phyloP scores from a whole-genome alignment of 192 early-diverging fungal species.

The Blastocladiella britannica region DNA sequence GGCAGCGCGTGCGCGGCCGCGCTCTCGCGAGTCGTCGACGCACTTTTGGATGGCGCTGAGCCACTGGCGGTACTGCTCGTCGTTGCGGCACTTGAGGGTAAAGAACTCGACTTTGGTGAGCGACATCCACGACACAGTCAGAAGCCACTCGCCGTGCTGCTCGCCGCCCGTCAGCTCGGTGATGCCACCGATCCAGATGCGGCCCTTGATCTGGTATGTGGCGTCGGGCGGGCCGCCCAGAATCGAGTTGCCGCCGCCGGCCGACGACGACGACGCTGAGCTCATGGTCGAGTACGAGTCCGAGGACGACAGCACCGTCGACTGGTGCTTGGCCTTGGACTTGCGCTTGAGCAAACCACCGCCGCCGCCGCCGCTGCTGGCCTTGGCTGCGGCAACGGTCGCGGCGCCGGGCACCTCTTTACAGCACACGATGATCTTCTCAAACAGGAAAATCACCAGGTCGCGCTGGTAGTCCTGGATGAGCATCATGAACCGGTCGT shows the following conservation, averaged over 20 bases:
- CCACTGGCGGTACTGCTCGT: conserved; percentile 87
- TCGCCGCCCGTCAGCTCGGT: conserved; percentile 4
- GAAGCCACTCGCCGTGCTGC: conserved; percentile 9
- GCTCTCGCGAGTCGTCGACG: conserved; percentile 29
- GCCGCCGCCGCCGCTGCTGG: no score
- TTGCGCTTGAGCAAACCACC: conserved; percentile 1
- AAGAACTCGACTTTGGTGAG: conserved; percentile 64
- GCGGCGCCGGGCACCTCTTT: conserved; percentile 41
- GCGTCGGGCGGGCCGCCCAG: neutral
- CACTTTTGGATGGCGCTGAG: conserved; percentile 50
- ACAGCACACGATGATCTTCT: conserved; percentile 77
- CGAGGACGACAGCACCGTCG: no score
- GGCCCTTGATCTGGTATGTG: conserved; percentile 47
- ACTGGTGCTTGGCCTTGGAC: neutral
- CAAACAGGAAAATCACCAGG: conserved; percentile 79
- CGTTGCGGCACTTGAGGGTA: conserved; percentile 67
- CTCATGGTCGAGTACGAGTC: neutral
- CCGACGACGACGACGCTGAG: neutral
- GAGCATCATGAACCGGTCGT: conserved; percentile 70
- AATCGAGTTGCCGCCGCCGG: neutral
- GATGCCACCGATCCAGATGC: conserved; percentile 70
- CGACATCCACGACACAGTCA: conserved; percentile 69
- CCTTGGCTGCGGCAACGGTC: no score
- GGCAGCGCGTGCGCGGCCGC: conserved; percentile 8
- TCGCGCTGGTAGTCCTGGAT: conserved; percentile 58